A percentile compares a stretch with the other conserved stretches of the same genome.
Evolutionary conservation across 108 stramenopile species (phyloP).

Genomic region (Pseudonitzschia multiseries): DNA sequence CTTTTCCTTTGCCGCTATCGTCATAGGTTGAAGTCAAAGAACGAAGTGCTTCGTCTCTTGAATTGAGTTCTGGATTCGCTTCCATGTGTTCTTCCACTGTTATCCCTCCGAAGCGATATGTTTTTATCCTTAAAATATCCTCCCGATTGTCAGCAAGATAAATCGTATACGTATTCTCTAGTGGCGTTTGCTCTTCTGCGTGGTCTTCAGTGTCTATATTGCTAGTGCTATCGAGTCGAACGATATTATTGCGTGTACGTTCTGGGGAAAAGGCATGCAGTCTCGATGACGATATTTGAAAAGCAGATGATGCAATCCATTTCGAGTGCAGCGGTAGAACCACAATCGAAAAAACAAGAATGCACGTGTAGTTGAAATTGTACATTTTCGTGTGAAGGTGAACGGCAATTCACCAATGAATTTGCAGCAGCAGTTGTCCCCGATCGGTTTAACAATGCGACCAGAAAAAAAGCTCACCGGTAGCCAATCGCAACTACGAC

Average conservation of each 20-base stretch:
- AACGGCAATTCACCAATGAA: too few relatives aligned
- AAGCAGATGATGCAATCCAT: background rate
- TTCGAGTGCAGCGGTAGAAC: background rate
- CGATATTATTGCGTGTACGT: background rate
- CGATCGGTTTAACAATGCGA: too few relatives aligned
- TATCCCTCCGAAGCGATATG: constrained; percentile 5
- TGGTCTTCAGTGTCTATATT: background rate
- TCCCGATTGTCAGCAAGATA: background rate
- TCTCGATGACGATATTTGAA: background rate
- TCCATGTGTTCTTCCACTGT: constrained; percentile 7
- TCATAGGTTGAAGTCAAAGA: constrained; percentile 10
- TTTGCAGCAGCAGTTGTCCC: too few relatives aligned
- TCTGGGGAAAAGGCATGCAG: background rate
- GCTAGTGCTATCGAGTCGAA: background rate
- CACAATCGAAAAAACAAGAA: background rate
- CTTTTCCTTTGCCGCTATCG: background rate
- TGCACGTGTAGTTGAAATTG: background rate
- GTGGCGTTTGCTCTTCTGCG: background rate
- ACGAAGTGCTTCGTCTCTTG: constrained; percentile 9
- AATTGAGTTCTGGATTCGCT: background rate
- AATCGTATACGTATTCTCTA: background rate
- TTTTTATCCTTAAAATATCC: background rate
- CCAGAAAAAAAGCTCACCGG: too few relatives aligned
- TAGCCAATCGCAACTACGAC: too few relatives aligned
- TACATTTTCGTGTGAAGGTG: background rate